Percentiles rank a stretch among this genome's conserved stretches.
Conservation (phyloP, 2,329 filamentous ascomycete species). For the Fusarium phyllophilum region DNA sequence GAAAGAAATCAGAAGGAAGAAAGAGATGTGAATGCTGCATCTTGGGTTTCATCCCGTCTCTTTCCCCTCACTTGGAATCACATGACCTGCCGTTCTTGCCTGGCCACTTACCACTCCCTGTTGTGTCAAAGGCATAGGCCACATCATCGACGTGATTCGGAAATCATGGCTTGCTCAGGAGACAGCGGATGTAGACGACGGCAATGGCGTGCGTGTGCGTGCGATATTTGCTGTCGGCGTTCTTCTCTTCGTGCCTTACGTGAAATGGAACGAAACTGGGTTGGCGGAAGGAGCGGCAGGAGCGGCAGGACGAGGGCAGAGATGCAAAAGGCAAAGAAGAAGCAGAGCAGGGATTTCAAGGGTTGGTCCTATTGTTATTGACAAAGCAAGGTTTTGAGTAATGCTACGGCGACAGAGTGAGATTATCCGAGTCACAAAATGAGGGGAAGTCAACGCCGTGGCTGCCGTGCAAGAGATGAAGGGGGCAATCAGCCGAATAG, state of each 20-base stretch:
- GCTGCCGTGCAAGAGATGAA: slow-evolving; percentile 33
- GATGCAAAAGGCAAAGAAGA: not conserved
- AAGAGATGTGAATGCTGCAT: slow-evolving; percentile 23
- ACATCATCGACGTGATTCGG: slow-evolving; percentile 40
- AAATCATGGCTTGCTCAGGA: slow-evolving; percentile 29
- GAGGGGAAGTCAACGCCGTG: slow-evolving; percentile 38
- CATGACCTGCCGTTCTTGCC: slow-evolving; percentile 42
- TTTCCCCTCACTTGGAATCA: slow-evolving; percentile 48
- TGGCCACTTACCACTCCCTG: slow-evolving; percentile 37
- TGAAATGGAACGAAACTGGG: slow-evolving; percentile 20
- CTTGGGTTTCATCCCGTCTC: slow-evolving; percentile 42
- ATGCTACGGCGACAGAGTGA: slow-evolving; percentile 22
- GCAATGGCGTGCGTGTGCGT: slow-evolving; percentile 3
- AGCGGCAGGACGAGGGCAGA: not conserved
- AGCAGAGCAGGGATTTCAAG: not conserved
- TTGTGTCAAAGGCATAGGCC: slow-evolving; percentile 35
- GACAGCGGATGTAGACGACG: slow-evolving; percentile 7
- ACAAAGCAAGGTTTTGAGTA: slow-evolving; percentile 30
- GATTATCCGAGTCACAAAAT: slow-evolving; percentile 36
- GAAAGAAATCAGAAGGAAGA: slow-evolving; percentile 14
- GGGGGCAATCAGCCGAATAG: slow-evolving; percentile 34
- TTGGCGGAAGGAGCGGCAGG: not conserved
- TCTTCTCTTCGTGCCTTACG: slow-evolving; percentile 11
- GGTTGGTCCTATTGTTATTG: slow-evolving; percentile 5
- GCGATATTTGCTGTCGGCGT: slow-evolving; percentile 12